Evolutionary conservation across 2,329 filamentous ascomycete species (phyloP).

Genomic region (Colletotrichum abscissum): DNA sequence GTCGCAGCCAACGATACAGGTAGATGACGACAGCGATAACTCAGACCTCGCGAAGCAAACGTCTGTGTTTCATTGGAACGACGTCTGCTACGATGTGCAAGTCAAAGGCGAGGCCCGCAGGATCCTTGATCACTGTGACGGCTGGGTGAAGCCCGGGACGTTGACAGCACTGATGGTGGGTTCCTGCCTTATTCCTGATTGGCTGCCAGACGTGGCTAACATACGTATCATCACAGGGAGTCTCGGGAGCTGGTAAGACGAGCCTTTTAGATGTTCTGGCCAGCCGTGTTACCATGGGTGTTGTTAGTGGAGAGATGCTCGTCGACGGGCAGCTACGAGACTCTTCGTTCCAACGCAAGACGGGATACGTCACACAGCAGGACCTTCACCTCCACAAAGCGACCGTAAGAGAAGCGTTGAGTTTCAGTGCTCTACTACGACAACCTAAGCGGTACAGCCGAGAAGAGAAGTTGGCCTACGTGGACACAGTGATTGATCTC

Average conservation of each 20-base stretch:
- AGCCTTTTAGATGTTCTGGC: slow-evolving; percentile 71
- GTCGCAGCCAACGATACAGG: background rate
- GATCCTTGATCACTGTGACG: slow-evolving; percentile 74
- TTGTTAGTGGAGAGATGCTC: slow-evolving; percentile 74
- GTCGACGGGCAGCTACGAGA: slow-evolving; percentile 73
- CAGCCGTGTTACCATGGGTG: slow-evolving; percentile 75
- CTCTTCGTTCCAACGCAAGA: slow-evolving; percentile 74
- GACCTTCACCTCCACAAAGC: slow-evolving; percentile 52
- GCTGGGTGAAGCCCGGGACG: slow-evolving; percentile 77
- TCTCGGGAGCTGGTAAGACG: slow-evolving; percentile 49
- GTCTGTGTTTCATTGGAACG: slow-evolving; percentile 74
- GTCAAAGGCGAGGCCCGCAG: slow-evolving; percentile 71
- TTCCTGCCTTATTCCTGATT: slow-evolving; percentile 70
- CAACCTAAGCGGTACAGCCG: slow-evolving; percentile 68
- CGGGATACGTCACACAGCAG: slow-evolving; percentile 75
- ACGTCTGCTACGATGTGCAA: slow-evolving; percentile 77
- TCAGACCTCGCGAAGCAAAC: slow-evolving; percentile 56
- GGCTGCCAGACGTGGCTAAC: background rate
- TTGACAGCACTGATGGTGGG: slow-evolving; percentile 73
- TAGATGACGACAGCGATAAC: background rate
- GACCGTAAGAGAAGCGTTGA: slow-evolving; percentile 71
- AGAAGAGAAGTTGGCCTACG: slow-evolving; percentile 41
- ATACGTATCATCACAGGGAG: background rate
- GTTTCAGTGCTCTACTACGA: slow-evolving; percentile 74
- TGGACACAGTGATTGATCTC: slow-evolving; percentile 44